Conservation (phyloP, 495 filamentous ascomycete species). For the Physcia stellaris region DNA sequence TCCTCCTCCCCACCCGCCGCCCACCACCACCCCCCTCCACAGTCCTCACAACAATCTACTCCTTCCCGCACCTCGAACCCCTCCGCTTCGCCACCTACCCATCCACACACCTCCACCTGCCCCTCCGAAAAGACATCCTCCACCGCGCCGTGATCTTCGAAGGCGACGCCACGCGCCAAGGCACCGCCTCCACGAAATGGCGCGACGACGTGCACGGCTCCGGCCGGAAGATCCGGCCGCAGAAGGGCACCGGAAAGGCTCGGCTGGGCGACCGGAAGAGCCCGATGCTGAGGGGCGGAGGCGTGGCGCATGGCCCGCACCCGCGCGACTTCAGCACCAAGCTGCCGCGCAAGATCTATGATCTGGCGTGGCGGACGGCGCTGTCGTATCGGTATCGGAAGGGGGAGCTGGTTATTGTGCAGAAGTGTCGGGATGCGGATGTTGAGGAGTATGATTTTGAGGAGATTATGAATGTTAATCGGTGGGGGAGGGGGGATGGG, state of each 20-base stretch:
- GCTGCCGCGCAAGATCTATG: conserved; percentile 82
- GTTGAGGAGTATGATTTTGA: conserved; percentile 37
- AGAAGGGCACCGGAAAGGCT: conserved; percentile 75
- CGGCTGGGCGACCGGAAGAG: conserved; percentile 70
- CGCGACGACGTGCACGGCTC: conserved; percentile 74
- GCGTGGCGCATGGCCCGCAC: conserved; percentile 73
- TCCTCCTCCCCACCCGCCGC: conserved; percentile 15
- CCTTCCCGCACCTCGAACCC: conserved; percentile 83
- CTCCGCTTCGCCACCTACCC: conserved; percentile 65
- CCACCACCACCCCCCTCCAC: conserved; percentile 30
- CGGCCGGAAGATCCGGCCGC: conserved; percentile 57
- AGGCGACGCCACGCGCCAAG: conserved; percentile 75
- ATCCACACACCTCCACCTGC: conserved; percentile 66
- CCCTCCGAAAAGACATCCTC: conserved; percentile 80
- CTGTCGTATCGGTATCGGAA: conserved; percentile 78
- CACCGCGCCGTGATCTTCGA: conserved; percentile 90
- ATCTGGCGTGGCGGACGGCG: conserved; percentile 89
- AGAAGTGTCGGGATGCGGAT: conserved; percentile 52
- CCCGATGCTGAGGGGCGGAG: conserved; percentile 75
- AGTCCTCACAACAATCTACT: conserved; percentile 72
- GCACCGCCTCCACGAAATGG: conserved; percentile 75
- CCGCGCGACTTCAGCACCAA: conserved; percentile 77
- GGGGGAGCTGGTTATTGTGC: conserved; percentile 74
- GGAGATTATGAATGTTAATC: conserved; percentile 52
- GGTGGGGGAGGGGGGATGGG: conserved; percentile 56